Percentiles rank a stretch among this genome's conserved stretches.
phyloP scores from a whole-genome alignment of 2,329 filamentous ascomycete species.

The Colletotrichum coccodes region DNA sequence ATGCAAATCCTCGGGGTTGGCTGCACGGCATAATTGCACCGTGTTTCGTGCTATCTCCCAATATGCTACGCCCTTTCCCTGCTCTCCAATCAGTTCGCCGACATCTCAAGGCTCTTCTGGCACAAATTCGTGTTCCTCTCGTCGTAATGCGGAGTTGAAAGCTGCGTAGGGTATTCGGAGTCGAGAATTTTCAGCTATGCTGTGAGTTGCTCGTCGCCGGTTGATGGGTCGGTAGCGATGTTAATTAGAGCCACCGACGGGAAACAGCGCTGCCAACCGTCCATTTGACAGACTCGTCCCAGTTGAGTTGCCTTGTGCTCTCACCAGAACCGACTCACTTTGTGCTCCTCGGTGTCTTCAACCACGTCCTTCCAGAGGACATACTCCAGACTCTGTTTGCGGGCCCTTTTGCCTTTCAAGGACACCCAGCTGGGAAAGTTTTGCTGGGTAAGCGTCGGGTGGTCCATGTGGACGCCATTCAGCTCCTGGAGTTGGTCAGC shows the following conservation, averaged over 20 bases:
- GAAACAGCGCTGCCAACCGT: background rate
- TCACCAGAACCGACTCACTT: conserved; percentile 15
- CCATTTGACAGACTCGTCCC: too few relatives aligned
- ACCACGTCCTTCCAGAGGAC: background rate
- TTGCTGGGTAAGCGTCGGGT: background rate
- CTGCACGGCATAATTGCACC: background rate
- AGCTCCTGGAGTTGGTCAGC: background rate
- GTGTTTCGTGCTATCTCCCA: too few relatives aligned
- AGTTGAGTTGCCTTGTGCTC: background rate
- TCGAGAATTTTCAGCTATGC: background rate
- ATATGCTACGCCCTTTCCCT: background rate
- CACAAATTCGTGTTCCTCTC: background rate
- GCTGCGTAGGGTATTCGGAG: background rate
- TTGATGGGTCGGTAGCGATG: background rate
- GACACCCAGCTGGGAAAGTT: background rate
- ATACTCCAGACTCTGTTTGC: conserved; percentile 9
- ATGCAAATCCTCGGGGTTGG: background rate
- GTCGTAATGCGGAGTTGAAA: background rate
- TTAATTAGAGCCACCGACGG: background rate
- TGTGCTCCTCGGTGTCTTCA: background rate
- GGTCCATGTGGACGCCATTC: background rate
- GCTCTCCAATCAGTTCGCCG: background rate
- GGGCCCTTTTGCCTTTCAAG: background rate
- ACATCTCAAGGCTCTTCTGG: background rate
- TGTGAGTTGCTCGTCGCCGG: background rate